Evolutionary conservation across 2,329 filamentous ascomycete genomes (phyloP), one percentile per base, ranked within the genome.

Genomic region (Nothophoma quercina): DNA sequence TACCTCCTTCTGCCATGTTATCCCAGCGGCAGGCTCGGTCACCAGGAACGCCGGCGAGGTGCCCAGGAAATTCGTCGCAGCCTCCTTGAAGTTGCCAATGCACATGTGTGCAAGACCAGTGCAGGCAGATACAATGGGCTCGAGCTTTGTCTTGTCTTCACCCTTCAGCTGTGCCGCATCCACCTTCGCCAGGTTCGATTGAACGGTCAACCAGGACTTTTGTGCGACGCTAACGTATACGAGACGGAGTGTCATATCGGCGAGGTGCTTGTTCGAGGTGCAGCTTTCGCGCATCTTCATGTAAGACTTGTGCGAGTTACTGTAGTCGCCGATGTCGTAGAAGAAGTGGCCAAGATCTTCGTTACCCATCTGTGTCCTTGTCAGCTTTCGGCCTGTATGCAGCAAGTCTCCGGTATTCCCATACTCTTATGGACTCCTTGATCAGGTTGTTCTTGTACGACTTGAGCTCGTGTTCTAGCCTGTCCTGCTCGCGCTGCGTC

Each of bases 401-500:
- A n/a, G 9, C 5, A 1, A 9, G 16, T n/a, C 22, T 29, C n/a
- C 28, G 34, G 32, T 19, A 13, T 8, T n/a, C 7, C 56, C 65
- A 68, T 80, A 96, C 92, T 63, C 93, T 79, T 67, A 98, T 96
- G 77, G 92, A 97, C 77, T 99, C 95, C 72, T 97, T 96, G 65
- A 99, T 92, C 34, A 98, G 78, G 67, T 98, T 99, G 71, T 97
- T 96, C 77, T 95, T 96, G 75, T 98, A 98, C 1, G 88, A 88
- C 73, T 92, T 93, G 16, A 99, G 80, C 74, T 98, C 91, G 13
- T 83, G 79, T 70, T 97, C 91, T 48, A 98, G 80, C n/a, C 89
- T 85, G 48, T 85, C 81, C 1, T 88, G 88, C 73, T 96, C 89
- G 1, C 79, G 77, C 62, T 85, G 84, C 64, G 93, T 90, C 43